Percentiles rank a stretch among this genome's conserved stretches.
phyloP scores from a whole-genome alignment of 2,329 filamentous ascomycete species.

The Colletotrichum nymphaeae region DNA sequence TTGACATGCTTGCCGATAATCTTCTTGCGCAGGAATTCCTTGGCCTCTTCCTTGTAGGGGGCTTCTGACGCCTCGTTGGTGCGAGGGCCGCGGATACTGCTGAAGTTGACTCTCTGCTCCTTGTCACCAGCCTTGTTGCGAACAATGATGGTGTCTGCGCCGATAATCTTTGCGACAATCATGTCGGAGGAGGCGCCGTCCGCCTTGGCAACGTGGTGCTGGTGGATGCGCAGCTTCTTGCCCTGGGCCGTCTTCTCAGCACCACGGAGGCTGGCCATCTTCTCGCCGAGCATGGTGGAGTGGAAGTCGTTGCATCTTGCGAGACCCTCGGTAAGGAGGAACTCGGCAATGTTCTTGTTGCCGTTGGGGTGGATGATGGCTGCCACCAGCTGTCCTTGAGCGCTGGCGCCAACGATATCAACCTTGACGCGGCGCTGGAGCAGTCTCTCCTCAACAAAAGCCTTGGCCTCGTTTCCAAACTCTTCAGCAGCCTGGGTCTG shows the following conservation, averaged over 20 bases:
- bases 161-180: slow-evolving; percentile 85
- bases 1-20: slow-evolving; percentile 96
- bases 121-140: slow-evolving; percentile 82
- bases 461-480: slow-evolving; percentile 87
- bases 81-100: slow-evolving; percentile 94
- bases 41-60: slow-evolving; percentile 91
- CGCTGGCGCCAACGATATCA: slow-evolving; percentile 85
- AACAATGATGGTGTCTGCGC: slow-evolving; percentile 89
- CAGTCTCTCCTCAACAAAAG: slow-evolving; percentile 87
- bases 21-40: slow-evolving; percentile 94
- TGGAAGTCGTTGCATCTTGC: slow-evolving; percentile 96
- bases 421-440: slow-evolving; percentile 88
- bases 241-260: slow-evolving; percentile 89
- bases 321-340: slow-evolving; percentile 88
- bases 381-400: slow-evolving; percentile 92
- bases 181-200: slow-evolving; percentile 74
- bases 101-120: slow-evolving; percentile 92
- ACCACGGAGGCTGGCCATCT: slow-evolving; percentile 86
- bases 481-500: slow-evolving; percentile 88
- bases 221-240: slow-evolving; percentile 82
- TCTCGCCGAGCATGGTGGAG: slow-evolving; percentile 87
- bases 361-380: slow-evolving; percentile 88
- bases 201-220: slow-evolving; percentile 79
- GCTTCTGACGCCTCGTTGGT: slow-evolving; percentile 86
- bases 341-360: slow-evolving; percentile 82